A percentile compares a stretch with the other conserved stretches of the same genome.
These are phyloP conservation scores for Epichloe typhina DNA, from an alignment of 2,329 filamentous ascomycete genomes.

Conservation along the genomic window DNA sequence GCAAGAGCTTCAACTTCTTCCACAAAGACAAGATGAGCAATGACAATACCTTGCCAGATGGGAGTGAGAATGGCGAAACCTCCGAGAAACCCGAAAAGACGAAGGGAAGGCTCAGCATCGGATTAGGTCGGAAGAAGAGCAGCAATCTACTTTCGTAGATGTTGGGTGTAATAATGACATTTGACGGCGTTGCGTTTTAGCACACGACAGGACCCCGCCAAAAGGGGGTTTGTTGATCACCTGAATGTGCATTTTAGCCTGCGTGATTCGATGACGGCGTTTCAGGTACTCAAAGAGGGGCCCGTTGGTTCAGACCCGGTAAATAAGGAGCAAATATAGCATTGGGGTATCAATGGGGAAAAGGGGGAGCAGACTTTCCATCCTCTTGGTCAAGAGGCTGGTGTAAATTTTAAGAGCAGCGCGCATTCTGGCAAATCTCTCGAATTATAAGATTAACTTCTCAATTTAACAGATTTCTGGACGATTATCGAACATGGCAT, in stretches of 20 bases:
- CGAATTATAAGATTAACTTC: too few species aligned
- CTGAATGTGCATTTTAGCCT: background rate
- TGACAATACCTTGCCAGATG: slow-evolving; percentile 12
- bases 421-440: background rate
- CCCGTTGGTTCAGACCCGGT: too few species aligned
- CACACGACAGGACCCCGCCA: background rate
- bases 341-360: background rate
- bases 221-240: background rate
- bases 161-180: slow-evolving; percentile 6
- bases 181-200: slow-evolving; percentile 3
- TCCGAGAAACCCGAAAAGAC: slow-evolving; percentile 35
- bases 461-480: too few species aligned
- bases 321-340: background rate
- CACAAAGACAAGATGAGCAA: slow-evolving; percentile 34
- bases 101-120: slow-evolving; percentile 54
- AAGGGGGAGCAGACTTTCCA: background rate
- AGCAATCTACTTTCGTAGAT: slow-evolving; percentile 25
- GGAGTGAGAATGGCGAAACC: slow-evolving; percentile 17
- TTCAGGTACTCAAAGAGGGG: background rate
- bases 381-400: background rate
- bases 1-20: slow-evolving; percentile 59
- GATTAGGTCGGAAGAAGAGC: slow-evolving; percentile 60
- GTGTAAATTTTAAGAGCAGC: background rate
- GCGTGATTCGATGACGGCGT: background rate
- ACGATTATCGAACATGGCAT: background rate